Conservation (phyloP, 169 alveolate genomes). For the Eimeria tenella region DNA sequence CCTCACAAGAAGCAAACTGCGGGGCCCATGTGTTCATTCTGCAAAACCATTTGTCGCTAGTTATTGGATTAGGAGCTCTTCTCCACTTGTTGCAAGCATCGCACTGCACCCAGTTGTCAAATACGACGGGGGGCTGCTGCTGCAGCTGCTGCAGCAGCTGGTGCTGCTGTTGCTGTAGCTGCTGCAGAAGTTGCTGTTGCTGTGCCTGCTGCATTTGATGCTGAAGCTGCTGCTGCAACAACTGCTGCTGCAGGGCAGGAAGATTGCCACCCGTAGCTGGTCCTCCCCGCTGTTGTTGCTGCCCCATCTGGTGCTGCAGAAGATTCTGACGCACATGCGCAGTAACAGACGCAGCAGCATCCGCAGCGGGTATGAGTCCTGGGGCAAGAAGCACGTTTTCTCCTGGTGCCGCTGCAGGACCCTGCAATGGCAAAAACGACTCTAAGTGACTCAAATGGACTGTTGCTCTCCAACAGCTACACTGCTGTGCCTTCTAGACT, state of each 20-base stretch:
- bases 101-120: constrained; percentile 79
- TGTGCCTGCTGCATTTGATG: constrained; percentile 74
- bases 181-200: constrained; percentile 63
- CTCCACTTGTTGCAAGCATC: constrained; percentile 79
- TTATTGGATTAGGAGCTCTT: constrained; percentile 68
- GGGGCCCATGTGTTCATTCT: constrained; percentile 79
- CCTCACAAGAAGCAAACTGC: constrained; percentile 76
- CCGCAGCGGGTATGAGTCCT: constrained; percentile 43
- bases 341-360: constrained; percentile 64
- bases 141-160: constrained; percentile 64
- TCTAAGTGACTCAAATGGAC: constrained; percentile 23
- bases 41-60: constrained; percentile 78
- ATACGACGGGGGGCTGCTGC: constrained; percentile 51
- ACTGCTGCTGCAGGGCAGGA: constrained; percentile 62
- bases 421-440: constrained; percentile 60
- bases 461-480: constrained; percentile 12
- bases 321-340: constrained; percentile 56
- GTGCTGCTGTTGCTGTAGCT: constrained; percentile 64
- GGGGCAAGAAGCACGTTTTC: constrained; percentile 40
- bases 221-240: constrained; percentile 75
- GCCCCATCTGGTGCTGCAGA: constrained; percentile 60
- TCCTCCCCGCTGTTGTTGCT: constrained; percentile 38
- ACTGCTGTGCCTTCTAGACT: neutral
- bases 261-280: constrained; percentile 28
- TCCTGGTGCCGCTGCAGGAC: constrained; percentile 62